Conservation (phyloP, 768 basidiomycete species). For the Boletus rubroflammeus region DNA sequence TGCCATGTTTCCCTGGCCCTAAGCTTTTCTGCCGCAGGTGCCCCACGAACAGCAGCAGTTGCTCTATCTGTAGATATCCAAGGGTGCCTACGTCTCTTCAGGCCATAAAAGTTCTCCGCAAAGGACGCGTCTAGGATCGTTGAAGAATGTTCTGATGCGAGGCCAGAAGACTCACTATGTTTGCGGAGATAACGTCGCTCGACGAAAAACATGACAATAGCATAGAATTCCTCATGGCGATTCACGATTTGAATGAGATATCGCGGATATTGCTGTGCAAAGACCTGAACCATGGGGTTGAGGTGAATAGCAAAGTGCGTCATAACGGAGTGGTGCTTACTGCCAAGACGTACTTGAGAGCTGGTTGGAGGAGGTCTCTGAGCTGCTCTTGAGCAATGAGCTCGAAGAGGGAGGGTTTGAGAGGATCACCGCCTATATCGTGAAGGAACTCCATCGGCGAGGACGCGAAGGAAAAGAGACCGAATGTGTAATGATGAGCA, state of each 20-base stretch:
- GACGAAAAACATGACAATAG: slow-evolving; percentile 80
- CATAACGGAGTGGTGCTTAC: slow-evolving; percentile 44
- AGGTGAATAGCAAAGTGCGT: neutral
- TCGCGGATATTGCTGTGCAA: slow-evolving; percentile 91
- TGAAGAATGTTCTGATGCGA: neutral
- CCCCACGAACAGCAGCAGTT: slow-evolving; percentile 60
- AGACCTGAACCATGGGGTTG: slow-evolving; percentile 54
- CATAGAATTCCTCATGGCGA: slow-evolving; percentile 95
- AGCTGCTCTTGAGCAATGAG: slow-evolving; percentile 93
- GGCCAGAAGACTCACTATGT: slow-evolving; percentile 54
- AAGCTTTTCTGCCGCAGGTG: slow-evolving; percentile 64
- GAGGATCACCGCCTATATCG: slow-evolving; percentile 65
- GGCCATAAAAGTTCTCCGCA: slow-evolving; percentile 92
- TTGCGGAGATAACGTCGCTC: slow-evolving; percentile 88
- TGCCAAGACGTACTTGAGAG: slow-evolving; percentile 88
- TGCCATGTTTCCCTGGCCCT: slow-evolving; percentile 64
- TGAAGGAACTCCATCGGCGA: slow-evolving; percentile 78
- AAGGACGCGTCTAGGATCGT: slow-evolving; percentile 76
- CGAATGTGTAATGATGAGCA: slow-evolving; percentile 1
- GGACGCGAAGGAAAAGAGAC: neutral
- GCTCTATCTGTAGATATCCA: slow-evolving; percentile 68
- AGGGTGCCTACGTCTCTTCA: slow-evolving; percentile 75
- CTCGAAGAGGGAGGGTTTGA: slow-evolving; percentile 85
- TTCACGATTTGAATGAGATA: slow-evolving; percentile 91
- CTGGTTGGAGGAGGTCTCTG: slow-evolving; percentile 87